Evolutionary conservation across 2,329 filamentous ascomycete genomes (phyloP).

Genomic region (Akanthomyces uredinophilus): DNA sequence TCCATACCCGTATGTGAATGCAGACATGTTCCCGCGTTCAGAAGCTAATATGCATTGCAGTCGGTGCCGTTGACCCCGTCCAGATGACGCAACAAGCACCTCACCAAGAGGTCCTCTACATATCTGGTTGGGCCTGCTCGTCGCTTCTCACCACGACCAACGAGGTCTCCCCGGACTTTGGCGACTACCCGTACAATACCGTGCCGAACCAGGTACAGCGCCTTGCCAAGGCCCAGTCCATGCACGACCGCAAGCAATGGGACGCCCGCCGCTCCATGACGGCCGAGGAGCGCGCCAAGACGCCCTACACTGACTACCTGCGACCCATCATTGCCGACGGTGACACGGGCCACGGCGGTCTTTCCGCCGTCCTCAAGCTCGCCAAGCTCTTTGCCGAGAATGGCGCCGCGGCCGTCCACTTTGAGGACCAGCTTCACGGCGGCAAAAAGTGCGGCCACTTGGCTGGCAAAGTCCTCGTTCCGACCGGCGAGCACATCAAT

Average conservation of each 20-base stretch:
- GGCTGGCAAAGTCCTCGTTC: constrained; percentile 92
- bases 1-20: constrained; percentile 72
- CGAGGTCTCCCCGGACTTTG: constrained; percentile 95
- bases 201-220: constrained; percentile 97
- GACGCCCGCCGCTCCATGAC: constrained; percentile 76
- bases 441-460: constrained; percentile 98
- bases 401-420: constrained; percentile 91
- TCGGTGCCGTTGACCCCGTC: constrained; percentile 97
- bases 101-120: constrained; percentile 92
- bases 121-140: constrained; percentile 97
- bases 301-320: constrained; percentile 86
- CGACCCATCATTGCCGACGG: constrained; percentile 94
- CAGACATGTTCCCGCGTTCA: neutral
- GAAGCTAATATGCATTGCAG: constrained; percentile 36
- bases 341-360: constrained; percentile 89
- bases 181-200: constrained; percentile 98
- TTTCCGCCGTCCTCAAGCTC: constrained; percentile 90
- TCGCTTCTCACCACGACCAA: constrained; percentile 90
- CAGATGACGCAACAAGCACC: constrained; percentile 98
- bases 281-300: constrained; percentile 63
- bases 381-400: constrained; percentile 98
- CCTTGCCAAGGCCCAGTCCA: constrained; percentile 90
- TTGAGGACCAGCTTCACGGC: constrained; percentile 95
- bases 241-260: constrained; percentile 96
- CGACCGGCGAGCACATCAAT: constrained; percentile 93